phyloP scores from a whole-genome alignment of 1,284 basidiomycete genomes.

The Leucoagaricus sp. region DNA sequence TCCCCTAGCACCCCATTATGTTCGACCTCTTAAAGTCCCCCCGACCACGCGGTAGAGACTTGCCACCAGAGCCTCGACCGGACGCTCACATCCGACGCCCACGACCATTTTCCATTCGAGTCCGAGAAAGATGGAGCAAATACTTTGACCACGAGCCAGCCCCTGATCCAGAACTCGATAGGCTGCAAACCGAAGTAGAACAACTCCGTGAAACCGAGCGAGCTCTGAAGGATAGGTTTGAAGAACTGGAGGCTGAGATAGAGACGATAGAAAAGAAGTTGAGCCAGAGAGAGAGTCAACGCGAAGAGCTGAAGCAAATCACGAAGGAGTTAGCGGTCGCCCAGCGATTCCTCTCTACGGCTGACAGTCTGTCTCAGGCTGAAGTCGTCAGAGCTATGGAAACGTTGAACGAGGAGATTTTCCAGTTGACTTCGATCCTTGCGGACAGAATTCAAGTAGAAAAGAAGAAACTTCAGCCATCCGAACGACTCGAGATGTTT shows the following conservation, averaged over 20 bases:
- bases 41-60: too few relatives aligned
- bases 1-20: too few relatives aligned
- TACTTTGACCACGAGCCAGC: not conserved
- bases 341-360: constrained; percentile 44
- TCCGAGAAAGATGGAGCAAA: not conserved
- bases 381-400: constrained; percentile 44
- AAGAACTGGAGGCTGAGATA: constrained; percentile 15
- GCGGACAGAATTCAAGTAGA: constrained; percentile 36
- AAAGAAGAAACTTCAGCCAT: constrained; percentile 9
- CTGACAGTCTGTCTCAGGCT: constrained; percentile 41
- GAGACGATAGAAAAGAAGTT: constrained; percentile 9
- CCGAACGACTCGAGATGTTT: constrained; percentile 24
- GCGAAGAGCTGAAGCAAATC: constrained; percentile 19
- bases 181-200: not conserved
- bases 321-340: constrained; percentile 30
- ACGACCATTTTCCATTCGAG: not conserved
- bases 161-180: not conserved
- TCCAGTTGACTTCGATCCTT: constrained; percentile 43
- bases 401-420: constrained; percentile 45
- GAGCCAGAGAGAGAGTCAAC: constrained; percentile 7
- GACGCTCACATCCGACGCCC: not conserved
- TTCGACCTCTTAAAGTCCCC: too few relatives aligned
- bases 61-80: too few relatives aligned
- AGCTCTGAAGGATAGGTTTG: constrained; percentile 15
- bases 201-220: not conserved